Conservation (phyloP, 805 yeast species). For the Sugiyamaella lignohabitans region DNA sequence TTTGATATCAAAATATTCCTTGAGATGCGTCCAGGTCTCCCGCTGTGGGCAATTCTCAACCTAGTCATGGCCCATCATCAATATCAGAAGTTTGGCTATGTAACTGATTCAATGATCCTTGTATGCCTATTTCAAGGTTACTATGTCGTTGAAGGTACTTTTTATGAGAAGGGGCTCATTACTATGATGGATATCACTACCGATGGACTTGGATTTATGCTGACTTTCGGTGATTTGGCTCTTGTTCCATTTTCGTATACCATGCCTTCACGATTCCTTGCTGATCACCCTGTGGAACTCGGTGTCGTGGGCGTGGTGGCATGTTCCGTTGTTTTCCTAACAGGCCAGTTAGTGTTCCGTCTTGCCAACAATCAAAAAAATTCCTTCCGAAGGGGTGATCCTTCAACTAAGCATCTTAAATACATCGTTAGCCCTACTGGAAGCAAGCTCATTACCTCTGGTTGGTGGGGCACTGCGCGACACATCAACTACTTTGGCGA, state of each 20-base stretch:
- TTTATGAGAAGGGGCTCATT: slow-evolving; percentile 82
- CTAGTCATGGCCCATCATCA: slow-evolving; percentile 77
- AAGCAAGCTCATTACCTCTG: slow-evolving; percentile 73
- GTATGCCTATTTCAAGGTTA: slow-evolving; percentile 66
- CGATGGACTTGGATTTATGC: slow-evolving; percentile 97
- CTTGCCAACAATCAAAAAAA: slow-evolving; percentile 81
- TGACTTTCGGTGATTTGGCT: slow-evolving; percentile 88
- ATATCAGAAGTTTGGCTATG: slow-evolving; percentile 50
- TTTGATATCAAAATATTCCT: slow-evolving; percentile 89
- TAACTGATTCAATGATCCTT: slow-evolving; percentile 66
- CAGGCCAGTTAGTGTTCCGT: slow-evolving; percentile 80
- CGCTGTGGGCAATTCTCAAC: slow-evolving; percentile 77
- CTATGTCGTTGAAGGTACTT: slow-evolving; percentile 85
- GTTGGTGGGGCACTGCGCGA: slow-evolving; percentile 94
- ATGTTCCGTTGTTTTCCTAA: slow-evolving; percentile 44
- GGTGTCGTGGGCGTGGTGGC: slow-evolving; percentile 36
- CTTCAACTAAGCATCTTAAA: slow-evolving; percentile 52
- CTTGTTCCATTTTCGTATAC: slow-evolving; percentile 90
- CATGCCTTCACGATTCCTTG: slow-evolving; percentile 75
- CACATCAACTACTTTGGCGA: slow-evolving; percentile 96
- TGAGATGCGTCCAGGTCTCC: slow-evolving; percentile 90
- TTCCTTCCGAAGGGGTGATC: slow-evolving; percentile 70
- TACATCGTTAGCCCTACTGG: slow-evolving; percentile 70
- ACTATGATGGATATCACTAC: slow-evolving; percentile 95
- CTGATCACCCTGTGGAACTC: slow-evolving; percentile 53